A percentile compares a stretch with the other conserved stretches of the same genome.
phyloP scores from a whole-genome alignment of 2,329 filamentous ascomycete genomes.

The Talaromyces rugulosus region DNA sequence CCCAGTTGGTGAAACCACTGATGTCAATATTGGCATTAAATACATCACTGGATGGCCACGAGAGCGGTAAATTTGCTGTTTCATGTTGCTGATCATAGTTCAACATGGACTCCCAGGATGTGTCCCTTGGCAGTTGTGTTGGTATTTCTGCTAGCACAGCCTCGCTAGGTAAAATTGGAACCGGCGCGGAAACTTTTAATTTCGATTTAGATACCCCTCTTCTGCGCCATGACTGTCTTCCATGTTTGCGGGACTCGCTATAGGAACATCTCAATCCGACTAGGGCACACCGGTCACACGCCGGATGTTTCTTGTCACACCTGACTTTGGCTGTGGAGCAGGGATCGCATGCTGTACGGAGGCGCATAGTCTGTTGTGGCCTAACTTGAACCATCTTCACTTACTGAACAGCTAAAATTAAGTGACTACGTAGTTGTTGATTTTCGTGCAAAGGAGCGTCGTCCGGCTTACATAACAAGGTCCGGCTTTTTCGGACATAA shows the following conservation, averaged over 20 bases:
- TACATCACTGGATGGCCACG: not conserved
- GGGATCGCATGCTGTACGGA: conserved; percentile 7
- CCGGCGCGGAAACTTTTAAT: no score
- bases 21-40: not conserved
- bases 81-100: not conserved
- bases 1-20: not conserved
- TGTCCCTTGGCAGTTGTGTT: not conserved
- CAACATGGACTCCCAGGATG: not conserved
- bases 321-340: conserved; percentile 7
- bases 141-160: not conserved
- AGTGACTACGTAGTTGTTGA: no score
- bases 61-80: not conserved
- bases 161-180: no score
- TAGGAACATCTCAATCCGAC: not conserved
- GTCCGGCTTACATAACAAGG: no score
- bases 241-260: conserved; percentile 7
- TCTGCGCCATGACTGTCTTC: not conserved
- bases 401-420: no score
- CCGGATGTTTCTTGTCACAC: conserved; percentile 8
- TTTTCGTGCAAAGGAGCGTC: no score
- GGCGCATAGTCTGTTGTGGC: not conserved
- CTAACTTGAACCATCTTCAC: no score
- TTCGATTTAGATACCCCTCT: not conserved
- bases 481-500: no score
- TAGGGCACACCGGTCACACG: not conserved